A percentile compares a stretch with the other conserved stretches of the same genome.
These are phyloP conservation scores for Inosperma sp. DNA, from an alignment of 768 basidiomycete species.

Conservation along the genomic window DNA sequence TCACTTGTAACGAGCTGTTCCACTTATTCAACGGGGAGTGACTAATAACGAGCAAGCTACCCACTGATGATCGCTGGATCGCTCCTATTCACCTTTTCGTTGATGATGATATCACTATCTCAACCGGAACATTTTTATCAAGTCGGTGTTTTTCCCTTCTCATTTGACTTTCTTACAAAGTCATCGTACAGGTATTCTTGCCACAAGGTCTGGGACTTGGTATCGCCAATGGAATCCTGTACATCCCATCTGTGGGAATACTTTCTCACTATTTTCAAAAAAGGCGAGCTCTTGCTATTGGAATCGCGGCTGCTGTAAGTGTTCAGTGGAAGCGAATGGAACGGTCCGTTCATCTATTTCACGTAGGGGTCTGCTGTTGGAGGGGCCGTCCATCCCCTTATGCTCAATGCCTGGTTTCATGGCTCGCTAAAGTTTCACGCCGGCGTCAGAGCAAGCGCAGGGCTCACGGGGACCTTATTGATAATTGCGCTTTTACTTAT, in stretches of 20 bases:
- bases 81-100: conserved; percentile 39
- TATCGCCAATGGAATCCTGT: conserved; percentile 48
- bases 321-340: neutral
- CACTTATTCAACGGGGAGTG: neutral
- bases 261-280: conserved; percentile 37
- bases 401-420: conserved; percentile 52
- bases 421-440: conserved; percentile 48
- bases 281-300: conserved; percentile 32
- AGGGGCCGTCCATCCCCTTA: conserved; percentile 56
- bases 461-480: conserved; percentile 35
- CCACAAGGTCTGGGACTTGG: conserved; percentile 46
- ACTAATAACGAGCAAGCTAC: conserved; percentile 30
- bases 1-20: conserved; percentile 20
- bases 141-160: conserved; percentile 15
- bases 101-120: conserved; percentile 45
- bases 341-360: neutral
- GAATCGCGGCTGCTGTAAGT: conserved; percentile 32
- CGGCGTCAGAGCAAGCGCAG: conserved; percentile 48
- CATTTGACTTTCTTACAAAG: conserved; percentile 19
- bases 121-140: conserved; percentile 39
- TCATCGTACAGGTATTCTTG: conserved; percentile 38
- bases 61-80: conserved; percentile 42
- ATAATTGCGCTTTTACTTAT: conserved; percentile 36
- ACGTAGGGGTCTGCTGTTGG: conserved; percentile 50
- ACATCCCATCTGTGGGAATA: conserved; percentile 41